Percentiles rank a stretch among this genome's conserved stretches.
Evolutionary conservation across 768 basidiomycete species (phyloP).

Genomic region (Hemileccinum rubropunctum): DNA sequence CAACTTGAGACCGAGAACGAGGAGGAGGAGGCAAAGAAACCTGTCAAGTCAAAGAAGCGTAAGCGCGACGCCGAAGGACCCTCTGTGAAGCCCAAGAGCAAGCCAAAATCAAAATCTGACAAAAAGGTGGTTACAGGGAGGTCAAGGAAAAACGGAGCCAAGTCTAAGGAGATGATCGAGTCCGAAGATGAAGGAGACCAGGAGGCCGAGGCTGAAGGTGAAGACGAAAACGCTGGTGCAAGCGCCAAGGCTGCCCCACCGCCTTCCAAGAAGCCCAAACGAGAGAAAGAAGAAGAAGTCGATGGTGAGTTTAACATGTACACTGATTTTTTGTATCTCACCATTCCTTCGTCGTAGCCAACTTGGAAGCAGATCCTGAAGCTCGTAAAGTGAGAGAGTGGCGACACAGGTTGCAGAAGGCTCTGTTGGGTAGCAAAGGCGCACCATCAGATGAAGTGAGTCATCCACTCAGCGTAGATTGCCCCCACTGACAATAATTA

Average conservation of each 20-base stretch:
- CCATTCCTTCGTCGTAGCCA: slow-evolving; percentile 27
- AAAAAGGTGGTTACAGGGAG: slow-evolving; percentile 32
- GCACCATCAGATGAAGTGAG: slow-evolving; percentile 64
- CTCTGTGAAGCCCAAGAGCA: slow-evolving; percentile 37
- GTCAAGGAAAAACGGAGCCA: slow-evolving; percentile 54
- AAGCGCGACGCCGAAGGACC: slow-evolving; percentile 61
- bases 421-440: slow-evolving; percentile 66
- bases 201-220: slow-evolving; percentile 46
- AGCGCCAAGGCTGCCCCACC: slow-evolving; percentile 58
- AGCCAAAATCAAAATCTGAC: slow-evolving; percentile 46
- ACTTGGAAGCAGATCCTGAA: slow-evolving; percentile 54
- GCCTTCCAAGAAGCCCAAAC: slow-evolving; percentile 61
- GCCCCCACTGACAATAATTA: slow-evolving; percentile 7
- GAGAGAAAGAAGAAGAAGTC: slow-evolving; percentile 57
- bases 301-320: slow-evolving; percentile 47
- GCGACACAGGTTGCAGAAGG: slow-evolving; percentile 90
- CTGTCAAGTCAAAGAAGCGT: slow-evolving; percentile 49
- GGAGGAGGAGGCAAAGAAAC: slow-evolving; percentile 50
- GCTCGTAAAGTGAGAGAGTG: slow-evolving; percentile 81
- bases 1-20: slow-evolving; percentile 56
- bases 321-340: slow-evolving; percentile 2
- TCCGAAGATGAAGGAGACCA: slow-evolving; percentile 60
- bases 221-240: slow-evolving; percentile 44
- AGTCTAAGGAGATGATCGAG: slow-evolving; percentile 63
- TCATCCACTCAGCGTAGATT: slow-evolving; percentile 6